phyloP scores from a whole-genome alignment of 2,329 filamentous ascomycete genomes.

The Trichoderma guizhouense region DNA sequence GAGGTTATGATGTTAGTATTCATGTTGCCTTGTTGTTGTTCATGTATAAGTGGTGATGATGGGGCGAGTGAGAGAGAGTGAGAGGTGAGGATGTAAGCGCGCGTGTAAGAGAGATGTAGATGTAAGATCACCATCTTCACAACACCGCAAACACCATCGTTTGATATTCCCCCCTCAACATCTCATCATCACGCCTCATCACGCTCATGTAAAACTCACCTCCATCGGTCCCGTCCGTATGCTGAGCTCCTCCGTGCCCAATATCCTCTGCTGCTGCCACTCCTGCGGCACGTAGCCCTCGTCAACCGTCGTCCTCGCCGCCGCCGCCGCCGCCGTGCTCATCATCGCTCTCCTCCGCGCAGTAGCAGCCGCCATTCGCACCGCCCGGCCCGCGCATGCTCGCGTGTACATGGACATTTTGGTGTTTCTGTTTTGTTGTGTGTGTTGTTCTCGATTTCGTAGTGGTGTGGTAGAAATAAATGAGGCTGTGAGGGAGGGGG shows the following conservation, averaged over 20 bases:
- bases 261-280: constrained; percentile 8
- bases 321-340: neutral
- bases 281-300: neutral
- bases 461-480: neutral
- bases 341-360: neutral
- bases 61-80: neutral
- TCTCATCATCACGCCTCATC: too few relatives aligned
- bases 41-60: neutral
- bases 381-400: neutral
- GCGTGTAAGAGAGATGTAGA: neutral
- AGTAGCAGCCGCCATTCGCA: neutral
- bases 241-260: constrained; percentile 25
- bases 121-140: neutral
- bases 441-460: neutral
- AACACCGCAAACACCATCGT: neutral
- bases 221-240: constrained; percentile 31
- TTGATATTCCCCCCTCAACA: neutral
- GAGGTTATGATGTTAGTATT: neutral
- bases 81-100: neutral
- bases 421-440: neutral
- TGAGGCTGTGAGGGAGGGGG: neutral
- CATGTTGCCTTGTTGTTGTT: neutral
- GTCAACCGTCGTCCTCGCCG: neutral
- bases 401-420: neutral
- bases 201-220: constrained; percentile 21